phyloP scores from a whole-genome alignment of 2,329 filamentous ascomycete species.

The Aspergillus tubingensis region DNA sequence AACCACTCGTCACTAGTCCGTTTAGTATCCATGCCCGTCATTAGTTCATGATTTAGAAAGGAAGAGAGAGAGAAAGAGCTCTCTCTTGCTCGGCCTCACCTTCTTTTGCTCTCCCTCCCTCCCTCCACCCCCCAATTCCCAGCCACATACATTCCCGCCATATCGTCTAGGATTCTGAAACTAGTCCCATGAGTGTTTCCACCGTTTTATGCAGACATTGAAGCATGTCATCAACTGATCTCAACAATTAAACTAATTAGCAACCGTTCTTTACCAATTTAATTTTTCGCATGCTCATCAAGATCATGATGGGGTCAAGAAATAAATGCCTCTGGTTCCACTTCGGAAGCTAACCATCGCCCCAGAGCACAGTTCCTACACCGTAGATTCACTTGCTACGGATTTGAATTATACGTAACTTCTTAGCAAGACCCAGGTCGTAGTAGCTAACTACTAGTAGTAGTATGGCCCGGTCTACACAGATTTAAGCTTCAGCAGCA shows the following conservation, averaged over 20 bases:
- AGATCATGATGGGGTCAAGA: slow-evolving; percentile 2
- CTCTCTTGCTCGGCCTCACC: background rate
- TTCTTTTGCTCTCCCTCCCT: background rate
- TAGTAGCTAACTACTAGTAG: too few species aligned
- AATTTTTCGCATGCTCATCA: background rate
- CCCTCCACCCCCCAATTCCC: background rate
- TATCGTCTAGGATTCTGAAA: background rate
- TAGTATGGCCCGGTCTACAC: too few species aligned
- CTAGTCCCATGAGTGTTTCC: background rate
- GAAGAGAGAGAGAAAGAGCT: background rate
- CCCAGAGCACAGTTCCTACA: background rate
- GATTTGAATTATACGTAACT: background rate
- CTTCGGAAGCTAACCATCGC: slow-evolving; percentile 14
- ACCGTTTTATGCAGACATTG: background rate
- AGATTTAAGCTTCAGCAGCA: too few species aligned
- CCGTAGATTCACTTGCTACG: background rate
- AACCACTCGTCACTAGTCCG: background rate
- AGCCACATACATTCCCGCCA: background rate
- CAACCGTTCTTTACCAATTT: too few species aligned
- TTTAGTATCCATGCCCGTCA: background rate
- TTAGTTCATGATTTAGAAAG: background rate
- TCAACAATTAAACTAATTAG: too few species aligned
- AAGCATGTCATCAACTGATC: background rate
- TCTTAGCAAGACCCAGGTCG: too few species aligned
- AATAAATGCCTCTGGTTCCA: slow-evolving; percentile 7